phyloP scores from a whole-genome alignment of 148 eudicot genomes.

The Silene conica region DNA sequence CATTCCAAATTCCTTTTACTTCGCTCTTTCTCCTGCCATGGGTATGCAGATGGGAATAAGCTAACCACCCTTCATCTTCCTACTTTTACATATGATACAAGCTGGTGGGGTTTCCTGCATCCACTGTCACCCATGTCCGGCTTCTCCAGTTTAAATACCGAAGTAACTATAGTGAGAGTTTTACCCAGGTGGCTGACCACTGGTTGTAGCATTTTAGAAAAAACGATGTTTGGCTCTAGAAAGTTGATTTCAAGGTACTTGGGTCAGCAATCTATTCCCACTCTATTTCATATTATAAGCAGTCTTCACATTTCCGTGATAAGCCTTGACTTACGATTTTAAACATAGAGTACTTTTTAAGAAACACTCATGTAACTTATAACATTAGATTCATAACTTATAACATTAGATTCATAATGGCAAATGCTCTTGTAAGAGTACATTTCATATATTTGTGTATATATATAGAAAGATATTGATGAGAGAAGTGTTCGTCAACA shows the following conservation, averaged over 20 bases:
- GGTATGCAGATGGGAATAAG: neutral
- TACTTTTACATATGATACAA: constrained; percentile 1
- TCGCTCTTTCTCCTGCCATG: neutral
- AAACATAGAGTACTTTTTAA: too few species aligned
- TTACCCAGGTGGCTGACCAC: neutral
- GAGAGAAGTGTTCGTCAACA: too few species aligned
- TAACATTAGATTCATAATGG: too few species aligned
- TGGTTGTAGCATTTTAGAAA: neutral
- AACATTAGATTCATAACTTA: too few species aligned
- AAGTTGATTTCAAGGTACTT: neutral
- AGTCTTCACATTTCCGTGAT: too few species aligned
- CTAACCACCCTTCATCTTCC: neutral
- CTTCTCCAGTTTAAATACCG: constrained; percentile 2
- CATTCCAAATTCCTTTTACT: neutral
- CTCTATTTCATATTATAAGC: too few species aligned
- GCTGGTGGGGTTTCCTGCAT: neutral
- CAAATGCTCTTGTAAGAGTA: too few species aligned
- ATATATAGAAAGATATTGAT: too few species aligned
- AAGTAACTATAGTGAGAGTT: neutral
- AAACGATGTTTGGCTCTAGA: neutral
- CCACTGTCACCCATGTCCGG: neutral
- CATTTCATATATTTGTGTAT: too few species aligned
- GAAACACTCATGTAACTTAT: too few species aligned
- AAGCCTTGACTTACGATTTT: neutral
- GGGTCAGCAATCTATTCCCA: neutral